A percentile compares a stretch with the other conserved stretches of the same genome.
These are phyloP conservation scores for Capsella bursapastoris DNA, from an alignment of 345 rosid species.

Conservation along the genomic window DNA sequence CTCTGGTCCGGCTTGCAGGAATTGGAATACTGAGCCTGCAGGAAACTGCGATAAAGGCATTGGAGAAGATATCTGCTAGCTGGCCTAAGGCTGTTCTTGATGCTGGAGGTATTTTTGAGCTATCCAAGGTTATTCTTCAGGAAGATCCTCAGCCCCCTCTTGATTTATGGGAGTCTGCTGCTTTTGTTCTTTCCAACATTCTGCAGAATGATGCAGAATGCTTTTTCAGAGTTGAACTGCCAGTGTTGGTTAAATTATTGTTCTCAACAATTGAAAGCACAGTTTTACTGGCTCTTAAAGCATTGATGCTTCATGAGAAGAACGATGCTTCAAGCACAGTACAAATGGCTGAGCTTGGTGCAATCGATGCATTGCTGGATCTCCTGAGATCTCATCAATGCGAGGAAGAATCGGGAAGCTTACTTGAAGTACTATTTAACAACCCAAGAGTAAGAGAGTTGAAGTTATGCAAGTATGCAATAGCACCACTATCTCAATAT, in stretches of 20 bases:
- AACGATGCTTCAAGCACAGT: slow-evolving; percentile 69
- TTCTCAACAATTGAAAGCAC: slow-evolving; percentile 73
- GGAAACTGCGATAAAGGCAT: slow-evolving; percentile 81
- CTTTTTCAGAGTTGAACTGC: slow-evolving; percentile 73
- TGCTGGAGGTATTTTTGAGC: slow-evolving; percentile 84
- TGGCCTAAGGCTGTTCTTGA: slow-evolving; percentile 93
- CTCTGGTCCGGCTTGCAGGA: slow-evolving; percentile 89
- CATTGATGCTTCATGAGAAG: slow-evolving; percentile 67
- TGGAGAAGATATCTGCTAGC: slow-evolving; percentile 73
- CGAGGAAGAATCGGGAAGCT: slow-evolving; percentile 81
- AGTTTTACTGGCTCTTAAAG: slow-evolving; percentile 68
- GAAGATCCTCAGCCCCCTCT: slow-evolving; percentile 86
- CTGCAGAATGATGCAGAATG: slow-evolving; percentile 58
- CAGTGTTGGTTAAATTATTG: slow-evolving; percentile 82
- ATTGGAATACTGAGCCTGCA: slow-evolving; percentile 79
- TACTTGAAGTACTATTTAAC: slow-evolving; percentile 88
- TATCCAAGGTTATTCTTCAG: slow-evolving; percentile 83
- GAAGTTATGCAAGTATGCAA: slow-evolving; percentile 82
- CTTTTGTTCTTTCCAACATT: slow-evolving; percentile 73
- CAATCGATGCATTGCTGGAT: slow-evolving; percentile 70
- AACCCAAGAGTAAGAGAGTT: slow-evolving; percentile 78
- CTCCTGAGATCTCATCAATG: slow-evolving; percentile 84
- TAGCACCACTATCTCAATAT: slow-evolving; percentile 85
- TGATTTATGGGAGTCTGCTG: slow-evolving; percentile 87
- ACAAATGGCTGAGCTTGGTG: slow-evolving; percentile 89